phyloP scores from a whole-genome alignment of 768 basidiomycete genomes.

The Antrodiella citrinella region DNA sequence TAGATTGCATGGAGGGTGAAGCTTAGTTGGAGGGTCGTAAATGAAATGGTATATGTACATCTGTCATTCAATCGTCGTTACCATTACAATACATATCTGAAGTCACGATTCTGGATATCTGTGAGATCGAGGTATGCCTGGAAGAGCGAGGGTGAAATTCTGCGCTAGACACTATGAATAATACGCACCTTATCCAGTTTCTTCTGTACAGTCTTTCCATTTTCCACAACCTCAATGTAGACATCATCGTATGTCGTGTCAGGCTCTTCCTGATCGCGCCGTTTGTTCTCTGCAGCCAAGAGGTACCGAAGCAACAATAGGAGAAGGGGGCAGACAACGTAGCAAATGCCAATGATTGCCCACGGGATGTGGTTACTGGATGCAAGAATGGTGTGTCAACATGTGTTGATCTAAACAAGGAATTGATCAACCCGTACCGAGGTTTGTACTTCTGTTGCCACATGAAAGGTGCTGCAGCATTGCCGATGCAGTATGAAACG shows the following conservation, averaged over 20 bases:
- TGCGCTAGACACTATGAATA: neutral
- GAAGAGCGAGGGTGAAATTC: conserved; percentile 1
- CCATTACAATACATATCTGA: conserved; percentile 56
- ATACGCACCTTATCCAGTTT: conserved; percentile 59
- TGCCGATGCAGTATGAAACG: conserved; percentile 59
- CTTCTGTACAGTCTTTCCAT: conserved; percentile 45
- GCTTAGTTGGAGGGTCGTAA: no score
- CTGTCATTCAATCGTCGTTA: no score
- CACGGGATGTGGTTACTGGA: conserved; percentile 68
- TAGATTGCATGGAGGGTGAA: no score
- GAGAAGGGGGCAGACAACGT: conserved; percentile 41
- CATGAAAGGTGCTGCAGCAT: conserved; percentile 70
- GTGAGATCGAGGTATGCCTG: conserved; percentile 71
- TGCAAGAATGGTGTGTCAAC: no score
- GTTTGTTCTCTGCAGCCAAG: conserved; percentile 53
- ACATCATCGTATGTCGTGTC: conserved; percentile 53
- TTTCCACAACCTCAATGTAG: conserved; percentile 44
- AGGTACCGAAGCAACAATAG: conserved; percentile 43
- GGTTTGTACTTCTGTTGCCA: conserved; percentile 65
- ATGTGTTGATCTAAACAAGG: conserved; percentile 2
- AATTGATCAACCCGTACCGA: conserved; percentile 30
- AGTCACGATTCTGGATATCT: conserved; percentile 63
- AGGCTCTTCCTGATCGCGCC: conserved; percentile 47
- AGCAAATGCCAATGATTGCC: conserved; percentile 66
- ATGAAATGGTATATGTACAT: no score